These are phyloP conservation scores for Annulohypoxylon moriforme DNA, from an alignment of 495 filamentous ascomycete genomes.

Conservation along the genomic window DNA sequence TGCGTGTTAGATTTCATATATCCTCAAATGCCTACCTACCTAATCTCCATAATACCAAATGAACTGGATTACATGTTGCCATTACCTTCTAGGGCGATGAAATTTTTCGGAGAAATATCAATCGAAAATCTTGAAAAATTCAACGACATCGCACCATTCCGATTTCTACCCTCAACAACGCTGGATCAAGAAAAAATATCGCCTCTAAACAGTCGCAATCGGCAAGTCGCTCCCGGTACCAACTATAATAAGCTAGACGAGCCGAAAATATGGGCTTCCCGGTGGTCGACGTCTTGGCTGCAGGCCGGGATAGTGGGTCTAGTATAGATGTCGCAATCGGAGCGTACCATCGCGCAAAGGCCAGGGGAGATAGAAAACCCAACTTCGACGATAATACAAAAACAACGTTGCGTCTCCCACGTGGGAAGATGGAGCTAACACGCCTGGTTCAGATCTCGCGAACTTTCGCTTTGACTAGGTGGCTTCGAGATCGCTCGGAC, in stretches of 20 bases:
- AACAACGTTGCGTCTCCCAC: not conserved
- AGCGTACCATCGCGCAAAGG: conserved; percentile 38
- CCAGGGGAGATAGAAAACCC: not conserved
- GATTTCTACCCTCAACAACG: not conserved
- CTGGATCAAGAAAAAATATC: not conserved
- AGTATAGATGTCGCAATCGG: conserved; percentile 44
- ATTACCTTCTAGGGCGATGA: not conserved
- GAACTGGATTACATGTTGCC: not conserved
- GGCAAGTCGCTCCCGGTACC: conserved; percentile 1
- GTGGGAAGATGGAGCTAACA: not conserved
- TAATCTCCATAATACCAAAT: too few species aligned
- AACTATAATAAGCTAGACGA: conserved; percentile 9
- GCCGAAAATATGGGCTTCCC: conserved; percentile 14
- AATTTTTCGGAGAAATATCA: not conserved
- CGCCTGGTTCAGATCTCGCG: not conserved
- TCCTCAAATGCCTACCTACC: too few species aligned
- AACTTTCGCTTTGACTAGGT: not conserved
- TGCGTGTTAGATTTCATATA: not conserved
- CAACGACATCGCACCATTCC: not conserved
- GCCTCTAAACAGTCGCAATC: not conserved
- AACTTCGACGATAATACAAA: not conserved
- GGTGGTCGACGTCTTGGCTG: conserved; percentile 5
- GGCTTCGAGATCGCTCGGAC: not conserved
- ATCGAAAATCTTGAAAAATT: not conserved
- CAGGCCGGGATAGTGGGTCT: conserved; percentile 23